A percentile compares a stretch with the other conserved stretches of the same genome.
Evolutionary conservation across 192 early-diverging fungal genomes (phyloP).

Genomic region (Thoreauomyces humboldtii): DNA sequence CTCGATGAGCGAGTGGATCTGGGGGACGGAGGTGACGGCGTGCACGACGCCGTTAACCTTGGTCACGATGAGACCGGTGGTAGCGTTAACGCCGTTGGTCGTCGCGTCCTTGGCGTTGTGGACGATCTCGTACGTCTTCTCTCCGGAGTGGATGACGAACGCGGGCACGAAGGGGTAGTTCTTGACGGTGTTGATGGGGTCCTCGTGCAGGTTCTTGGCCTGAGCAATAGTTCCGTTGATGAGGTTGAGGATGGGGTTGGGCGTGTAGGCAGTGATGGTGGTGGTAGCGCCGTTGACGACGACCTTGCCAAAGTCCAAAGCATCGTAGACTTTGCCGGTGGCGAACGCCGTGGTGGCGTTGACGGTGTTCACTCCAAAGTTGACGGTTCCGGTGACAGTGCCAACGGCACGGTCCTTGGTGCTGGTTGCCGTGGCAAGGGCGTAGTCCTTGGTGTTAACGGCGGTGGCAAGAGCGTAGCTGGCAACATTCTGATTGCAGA

Average conservation of each 20-base stretch:
- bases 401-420: constrained; percentile 19
- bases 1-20: constrained; percentile 42
- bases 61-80: constrained; percentile 47
- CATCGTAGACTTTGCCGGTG: constrained; percentile 29
- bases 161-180: constrained; percentile 41
- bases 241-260: constrained; percentile 43
- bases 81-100: constrained; percentile 27
- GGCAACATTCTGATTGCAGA: constrained; percentile 22
- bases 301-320: constrained; percentile 37
- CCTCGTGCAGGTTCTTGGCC: constrained; percentile 32
- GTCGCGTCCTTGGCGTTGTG: constrained; percentile 33
- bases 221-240: constrained; percentile 32
- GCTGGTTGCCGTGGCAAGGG: constrained; percentile 7
- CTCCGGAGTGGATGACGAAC: constrained; percentile 46
- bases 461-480: constrained; percentile 27
- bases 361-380: constrained; percentile 25
- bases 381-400: constrained; percentile 19
- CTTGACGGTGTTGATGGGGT: constrained; percentile 44
- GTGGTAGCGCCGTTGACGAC: constrained; percentile 47
- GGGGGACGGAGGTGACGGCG: constrained; percentile 41
- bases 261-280: constrained; percentile 55
- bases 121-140: constrained; percentile 50
- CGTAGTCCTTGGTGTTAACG: constrained; percentile 12
- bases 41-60: constrained; percentile 50
- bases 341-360: constrained; percentile 26